Conservation (phyloP, 139 green algal genomes). For the Gonium pectorale region DNA sequence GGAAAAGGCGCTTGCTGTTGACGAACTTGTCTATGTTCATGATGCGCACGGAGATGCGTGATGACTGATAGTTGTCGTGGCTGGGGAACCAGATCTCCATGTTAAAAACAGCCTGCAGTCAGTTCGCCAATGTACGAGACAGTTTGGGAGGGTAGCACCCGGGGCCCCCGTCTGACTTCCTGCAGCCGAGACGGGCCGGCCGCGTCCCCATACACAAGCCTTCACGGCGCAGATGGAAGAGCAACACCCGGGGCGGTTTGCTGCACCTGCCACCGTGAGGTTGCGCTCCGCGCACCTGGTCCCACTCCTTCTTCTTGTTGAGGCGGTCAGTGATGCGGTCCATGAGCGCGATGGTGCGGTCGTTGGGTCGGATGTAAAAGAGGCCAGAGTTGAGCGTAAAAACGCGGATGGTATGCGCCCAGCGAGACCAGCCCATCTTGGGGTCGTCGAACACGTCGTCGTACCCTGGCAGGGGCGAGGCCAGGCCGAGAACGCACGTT, state of each 20-base stretch:
- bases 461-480: too few species aligned
- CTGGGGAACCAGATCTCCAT: constrained; percentile 61
- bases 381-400: constrained; percentile 85
- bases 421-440: constrained; percentile 81
- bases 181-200: too few species aligned
- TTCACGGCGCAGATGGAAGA: too few species aligned
- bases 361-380: constrained; percentile 75
- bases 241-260: too few species aligned
- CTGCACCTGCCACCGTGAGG: too few species aligned
- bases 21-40: constrained; percentile 73
- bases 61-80: constrained; percentile 38
- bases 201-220: too few species aligned
- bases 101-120: constrained; percentile 64
- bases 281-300: constrained; percentile 55
- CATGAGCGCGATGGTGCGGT: constrained; percentile 68
- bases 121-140: too few species aligned
- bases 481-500: too few species aligned
- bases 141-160: too few species aligned
- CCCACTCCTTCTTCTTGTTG: constrained; percentile 59
- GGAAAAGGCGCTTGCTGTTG: constrained; percentile 73
- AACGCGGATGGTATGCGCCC: constrained; percentile 85
- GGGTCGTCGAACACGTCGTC: constrained; percentile 81
- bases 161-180: too few species aligned
- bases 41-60: constrained; percentile 52
- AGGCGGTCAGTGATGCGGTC: constrained; percentile 67